Conservation (phyloP, 208 protist species). For the Leishmania lainsoni region DNA sequence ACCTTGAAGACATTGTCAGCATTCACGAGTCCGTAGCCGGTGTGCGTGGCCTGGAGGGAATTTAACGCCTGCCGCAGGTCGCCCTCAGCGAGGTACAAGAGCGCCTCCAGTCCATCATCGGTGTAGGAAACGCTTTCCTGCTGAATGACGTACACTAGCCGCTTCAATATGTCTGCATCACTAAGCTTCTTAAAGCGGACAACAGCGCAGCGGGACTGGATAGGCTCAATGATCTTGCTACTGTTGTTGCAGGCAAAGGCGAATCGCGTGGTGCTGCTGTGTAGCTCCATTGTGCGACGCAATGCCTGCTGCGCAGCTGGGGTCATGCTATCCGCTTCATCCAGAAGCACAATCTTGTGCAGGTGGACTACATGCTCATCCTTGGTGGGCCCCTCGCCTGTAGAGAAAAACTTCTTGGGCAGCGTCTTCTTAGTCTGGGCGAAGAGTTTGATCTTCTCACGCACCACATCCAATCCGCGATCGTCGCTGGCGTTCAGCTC, state of each 20-base stretch:
- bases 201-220: slow-evolving; percentile 96
- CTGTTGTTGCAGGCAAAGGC: slow-evolving; percentile 99
- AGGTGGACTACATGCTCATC: slow-evolving; percentile 44
- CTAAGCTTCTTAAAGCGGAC: slow-evolving; percentile 86
- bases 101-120: slow-evolving; percentile 96
- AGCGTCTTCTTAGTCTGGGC: slow-evolving; percentile 95
- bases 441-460: slow-evolving; percentile 99
- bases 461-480: slow-evolving; percentile 98
- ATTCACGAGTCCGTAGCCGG: slow-evolving; percentile 96
- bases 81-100: slow-evolving; percentile 98
- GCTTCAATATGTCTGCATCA: slow-evolving; percentile 92
- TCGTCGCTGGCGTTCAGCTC: slow-evolving; percentile 99
- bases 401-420: slow-evolving; percentile 57
- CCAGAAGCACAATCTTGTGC: slow-evolving; percentile 99
- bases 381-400: slow-evolving; percentile 18
- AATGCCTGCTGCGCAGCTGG: slow-evolving; percentile 98
- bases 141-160: slow-evolving; percentile 91
- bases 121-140: slow-evolving; percentile 92
- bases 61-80: slow-evolving; percentile 98
- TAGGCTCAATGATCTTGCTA: slow-evolving; percentile 99
- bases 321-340: slow-evolving; percentile 99
- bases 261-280: slow-evolving; percentile 97
- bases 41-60: slow-evolving; percentile 96
- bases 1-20: slow-evolving; percentile 99
- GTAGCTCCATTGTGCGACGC: slow-evolving; percentile 98